Evolutionary conservation across 2,329 filamentous ascomycete species (phyloP), one percentile per base, ranked within the genome.

Genomic region (Fusarium sp.): DNA sequence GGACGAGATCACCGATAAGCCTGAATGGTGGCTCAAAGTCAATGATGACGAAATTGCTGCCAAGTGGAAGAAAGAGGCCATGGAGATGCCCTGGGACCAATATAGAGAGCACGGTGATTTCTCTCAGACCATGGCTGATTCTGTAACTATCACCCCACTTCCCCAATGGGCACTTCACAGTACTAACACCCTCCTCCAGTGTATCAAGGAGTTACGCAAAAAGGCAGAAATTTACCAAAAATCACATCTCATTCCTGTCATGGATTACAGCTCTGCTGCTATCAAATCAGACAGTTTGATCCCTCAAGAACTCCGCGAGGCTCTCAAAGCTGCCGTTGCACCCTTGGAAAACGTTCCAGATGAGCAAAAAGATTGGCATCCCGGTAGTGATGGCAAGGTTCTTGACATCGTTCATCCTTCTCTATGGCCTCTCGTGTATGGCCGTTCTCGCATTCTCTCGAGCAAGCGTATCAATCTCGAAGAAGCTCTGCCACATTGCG

Each of bases 321-420:
- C 78, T 2, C 78, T 92, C 5, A 79, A 73, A 28, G 67, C 73
- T 5, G 83, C 81, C 2, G 83, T 86, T 31, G 74, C 76, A 3
- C 74, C 74, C 0, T 78, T 92, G 3, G 84, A 90, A 61, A 76
- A 85, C 20, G 80, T 86, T 2, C 83, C 85, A 0, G 83, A 85
- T 9, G 56, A 78, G 0, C 49, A 80, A 33, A 84, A 85, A 66
- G 71, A 74, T 21, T 74, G 71, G 71, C 71, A 73, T 26, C 71
- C 71, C 11, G 49, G 61, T 4, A 72, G 63, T 21, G 55, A 66
- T 11, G 64, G 62, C 5, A 68, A 58, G 26, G 69, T 71, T 8
- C 69, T 69, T 16, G 64, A 74, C 23, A 61, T 73, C 2, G 66
- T 73, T 6, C 69, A 73, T 33, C 71, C 71, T 15, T 73, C 71